A percentile compares a stretch with the other conserved stretches of the same genome.
These are phyloP conservation scores for Nakazawaea sp. DNA, from an alignment of 805 yeast genomes.

Conservation along the genomic window DNA sequence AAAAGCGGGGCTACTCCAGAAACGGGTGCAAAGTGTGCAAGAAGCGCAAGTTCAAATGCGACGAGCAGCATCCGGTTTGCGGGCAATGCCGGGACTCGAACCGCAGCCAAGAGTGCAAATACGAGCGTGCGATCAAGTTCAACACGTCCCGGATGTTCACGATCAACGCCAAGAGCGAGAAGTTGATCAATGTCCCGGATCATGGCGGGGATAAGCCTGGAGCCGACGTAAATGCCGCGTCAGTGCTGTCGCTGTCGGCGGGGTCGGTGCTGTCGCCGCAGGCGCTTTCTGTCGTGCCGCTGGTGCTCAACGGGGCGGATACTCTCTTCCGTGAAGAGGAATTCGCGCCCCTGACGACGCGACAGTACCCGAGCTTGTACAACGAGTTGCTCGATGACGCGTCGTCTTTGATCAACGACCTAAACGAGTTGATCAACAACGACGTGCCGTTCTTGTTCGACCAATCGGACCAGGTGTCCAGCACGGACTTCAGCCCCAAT, in stretches of 20 bases:
- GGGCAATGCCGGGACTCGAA: conserved; percentile 31
- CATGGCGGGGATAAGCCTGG: neutral
- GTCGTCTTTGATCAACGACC: conserved; percentile 25
- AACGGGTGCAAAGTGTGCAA: conserved; percentile 41
- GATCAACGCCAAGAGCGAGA: conserved; percentile 11
- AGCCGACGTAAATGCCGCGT: neutral
- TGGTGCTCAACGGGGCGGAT: neutral
- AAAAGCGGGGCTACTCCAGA: conserved; percentile 35
- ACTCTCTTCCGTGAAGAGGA: neutral
- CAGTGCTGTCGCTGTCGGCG: neutral
- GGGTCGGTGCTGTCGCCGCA: neutral
- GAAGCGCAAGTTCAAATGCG: conserved; percentile 35
- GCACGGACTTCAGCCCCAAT: neutral
- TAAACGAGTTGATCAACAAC: conserved; percentile 24
- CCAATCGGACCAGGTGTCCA: neutral
- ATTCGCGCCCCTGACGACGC: neutral
- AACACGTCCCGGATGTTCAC: conserved; percentile 24
- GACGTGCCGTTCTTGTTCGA: conserved; percentile 7
- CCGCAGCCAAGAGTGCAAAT: conserved; percentile 26
- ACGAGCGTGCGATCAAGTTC: conserved; percentile 27
- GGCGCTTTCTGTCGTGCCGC: neutral
- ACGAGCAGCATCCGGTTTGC: conserved; percentile 31
- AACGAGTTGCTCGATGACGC: conserved; percentile 26
- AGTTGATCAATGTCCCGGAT: conserved; percentile 8
- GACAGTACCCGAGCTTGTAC: conserved; percentile 18